A percentile compares a stretch with the other conserved stretches of the same genome.
Evolutionary conservation across 176 grass and related monocot species (phyloP).

Genomic region (Dactylis glomerata): DNA sequence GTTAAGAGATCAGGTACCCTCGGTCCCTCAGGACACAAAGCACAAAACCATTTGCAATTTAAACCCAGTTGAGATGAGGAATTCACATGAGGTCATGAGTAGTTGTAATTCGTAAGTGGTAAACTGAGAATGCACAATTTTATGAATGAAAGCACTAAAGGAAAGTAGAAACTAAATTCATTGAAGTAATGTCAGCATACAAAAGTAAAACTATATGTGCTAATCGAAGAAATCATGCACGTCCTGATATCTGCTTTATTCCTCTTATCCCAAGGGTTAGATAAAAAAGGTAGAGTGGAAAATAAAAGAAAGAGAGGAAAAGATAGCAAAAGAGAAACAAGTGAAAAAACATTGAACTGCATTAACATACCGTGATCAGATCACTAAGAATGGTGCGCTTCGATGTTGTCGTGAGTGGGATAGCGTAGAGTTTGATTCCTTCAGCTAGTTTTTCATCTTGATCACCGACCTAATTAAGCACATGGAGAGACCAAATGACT

Average conservation of each 20-base stretch:
- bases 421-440: constrained; percentile 93
- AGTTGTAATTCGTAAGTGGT: background rate
- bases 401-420: constrained; percentile 71
- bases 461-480: constrained; percentile 73
- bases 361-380: constrained; percentile 78
- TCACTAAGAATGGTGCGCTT: constrained; percentile 96
- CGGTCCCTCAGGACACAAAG: background rate
- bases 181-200: background rate
- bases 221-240: constrained; percentile 20
- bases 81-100: no score
- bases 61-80: background rate
- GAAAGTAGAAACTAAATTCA: background rate
- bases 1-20: background rate
- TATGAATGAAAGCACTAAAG: background rate
- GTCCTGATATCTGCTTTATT: background rate
- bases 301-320: background rate
- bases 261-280: background rate
- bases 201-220: background rate
- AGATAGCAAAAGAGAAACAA: background rate
- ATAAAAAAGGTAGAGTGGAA: background rate
- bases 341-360: background rate
- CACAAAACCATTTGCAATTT: constrained; percentile 3
- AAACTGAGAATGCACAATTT: background rate
- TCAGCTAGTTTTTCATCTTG: constrained; percentile 94
- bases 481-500: constrained; percentile 9